Evolutionary conservation across 768 basidiomycete species (phyloP), one percentile per base, ranked within the genome.

Genomic region (Termitomyces sp.): DNA sequence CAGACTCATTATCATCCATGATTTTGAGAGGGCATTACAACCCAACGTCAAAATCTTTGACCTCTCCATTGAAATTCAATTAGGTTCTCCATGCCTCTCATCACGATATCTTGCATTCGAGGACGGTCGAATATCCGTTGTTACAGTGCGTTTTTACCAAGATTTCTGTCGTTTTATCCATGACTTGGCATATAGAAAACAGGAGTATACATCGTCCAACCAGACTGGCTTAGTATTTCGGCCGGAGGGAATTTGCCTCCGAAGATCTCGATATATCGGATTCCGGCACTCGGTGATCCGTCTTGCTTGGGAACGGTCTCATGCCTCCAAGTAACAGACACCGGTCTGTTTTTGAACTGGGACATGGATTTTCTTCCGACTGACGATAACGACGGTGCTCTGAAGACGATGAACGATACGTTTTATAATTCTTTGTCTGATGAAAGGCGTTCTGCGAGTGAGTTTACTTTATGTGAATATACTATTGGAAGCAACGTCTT

Each of bases 321-420:
- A 25, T 85, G 82, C 61, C 72, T 84, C 21, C 82, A 84, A 63
- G 74, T 83, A 70, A 79, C 80, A 0, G 76, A 80, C 27, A 79
- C 80, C 0, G 78, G 77, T 0, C 57, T 84, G 12, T 85, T 73
- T 57, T 60, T 83, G 35, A 82, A 78, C 54, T 81, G 77, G 72
- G 70, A 73, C 50, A 56, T 63, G 47, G 42, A 53, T 43, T 21
- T 27, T 4, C 37, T 59, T 17, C 49, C 54, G 14, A 40, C 10
- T 3, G 44, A 44, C 7, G 28, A 8, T 14, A 7, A 45, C 16
- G 45, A 50, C 40, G 42, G 28, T 6, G 32, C n/a, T n/a, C 10
- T 57, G 16, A 40, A 57, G 19, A 5, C 1, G 6, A 53, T 59
- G 51, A 27, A 63, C 21, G 27, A 37, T 12, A 0, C 12, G 8